Percentiles rank a stretch among this genome's conserved stretches.
phyloP scores from a whole-genome alignment of 2,329 filamentous ascomycete species.

The Helminthosporium solani region DNA sequence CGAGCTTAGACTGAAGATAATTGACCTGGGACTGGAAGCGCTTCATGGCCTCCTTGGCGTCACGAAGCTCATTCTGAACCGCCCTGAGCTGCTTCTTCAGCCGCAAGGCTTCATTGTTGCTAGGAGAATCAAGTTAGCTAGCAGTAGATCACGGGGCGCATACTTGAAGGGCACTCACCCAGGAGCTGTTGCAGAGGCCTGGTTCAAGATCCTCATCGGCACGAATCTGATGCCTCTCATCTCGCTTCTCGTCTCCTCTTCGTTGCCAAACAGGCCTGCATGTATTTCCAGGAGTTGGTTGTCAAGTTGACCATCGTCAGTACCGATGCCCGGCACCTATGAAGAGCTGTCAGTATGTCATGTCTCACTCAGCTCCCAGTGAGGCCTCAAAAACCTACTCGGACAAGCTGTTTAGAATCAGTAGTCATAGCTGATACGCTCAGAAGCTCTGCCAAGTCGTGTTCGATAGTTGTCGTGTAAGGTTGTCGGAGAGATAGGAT shows the following conservation, averaged over 20 bases:
- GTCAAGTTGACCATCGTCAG: background rate
- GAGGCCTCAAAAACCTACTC: background rate
- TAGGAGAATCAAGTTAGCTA: background rate
- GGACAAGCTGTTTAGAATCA: background rate
- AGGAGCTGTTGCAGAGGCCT: background rate
- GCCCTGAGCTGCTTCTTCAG: background rate
- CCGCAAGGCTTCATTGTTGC: background rate
- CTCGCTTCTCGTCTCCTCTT: no score
- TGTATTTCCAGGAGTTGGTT: no score
- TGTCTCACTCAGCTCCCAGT: background rate
- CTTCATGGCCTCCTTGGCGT: background rate
- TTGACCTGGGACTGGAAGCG: background rate
- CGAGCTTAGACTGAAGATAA: background rate
- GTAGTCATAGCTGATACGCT: no score
- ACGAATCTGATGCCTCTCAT: no score
- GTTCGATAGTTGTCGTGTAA: no score
- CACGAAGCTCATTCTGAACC: background rate
- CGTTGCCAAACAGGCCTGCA: no score
- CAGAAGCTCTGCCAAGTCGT: no score
- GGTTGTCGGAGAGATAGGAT: no score
- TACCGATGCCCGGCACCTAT: background rate
- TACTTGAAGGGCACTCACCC: background rate
- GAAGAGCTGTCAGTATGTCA: background rate
- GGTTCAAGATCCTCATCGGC: background rate
- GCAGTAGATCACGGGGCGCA: background rate